Base-by-base conservation (phyloP, 2,329 filamentous ascomycete species). In the Fusarium nisikadoi region DNA sequence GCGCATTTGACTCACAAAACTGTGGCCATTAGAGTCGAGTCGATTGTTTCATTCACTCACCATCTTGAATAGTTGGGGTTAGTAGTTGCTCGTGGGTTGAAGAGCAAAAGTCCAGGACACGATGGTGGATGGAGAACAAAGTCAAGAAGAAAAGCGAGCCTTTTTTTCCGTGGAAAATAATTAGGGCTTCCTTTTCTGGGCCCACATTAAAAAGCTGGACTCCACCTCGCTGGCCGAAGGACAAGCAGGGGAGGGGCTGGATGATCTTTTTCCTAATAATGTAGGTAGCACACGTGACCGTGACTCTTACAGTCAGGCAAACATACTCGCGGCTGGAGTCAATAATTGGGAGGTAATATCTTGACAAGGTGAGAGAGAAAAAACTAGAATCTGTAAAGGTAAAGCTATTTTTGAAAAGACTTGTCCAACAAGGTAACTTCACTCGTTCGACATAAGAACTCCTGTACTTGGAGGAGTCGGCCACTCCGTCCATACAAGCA, bases 41-140 rank as follows among this genome's bases (percentile, higher is more conserved):
- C 71, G 73, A 65, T 73, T 76, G 62, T 45, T 54, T 59, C 52
- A 77, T 72, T 62, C 66, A 83, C 82, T 84, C 79, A 84, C 82
- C 82, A 84, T 84, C 76, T 83, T 84, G 80, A 72, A 77, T 80
- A 59, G 71, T 76, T 79, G 76, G 77, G 65, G 78, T 79, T 75
- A 79, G 70, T 82, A 78, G 70, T 82, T 72, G 78, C 79, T 82
- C 77, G 77, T 73, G 76, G 76, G 76, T 75, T 79, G 73, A 76
- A 75, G 79, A 80, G 77, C 79, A 81, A 76, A 76, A 76, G 73
- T 80, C 74, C 74, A 73, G 73, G 77, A 76, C 76, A 75, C 79
- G 74, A 74, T 76, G 74, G 71, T 68, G 70, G 77, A 76, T 75
- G 75, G 68, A 75, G 74, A 72, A 73, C 70, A 71, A 74, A 62